Base-by-base conservation (phyloP, 805 yeast species). In the Candida vaughaniae region DNA sequence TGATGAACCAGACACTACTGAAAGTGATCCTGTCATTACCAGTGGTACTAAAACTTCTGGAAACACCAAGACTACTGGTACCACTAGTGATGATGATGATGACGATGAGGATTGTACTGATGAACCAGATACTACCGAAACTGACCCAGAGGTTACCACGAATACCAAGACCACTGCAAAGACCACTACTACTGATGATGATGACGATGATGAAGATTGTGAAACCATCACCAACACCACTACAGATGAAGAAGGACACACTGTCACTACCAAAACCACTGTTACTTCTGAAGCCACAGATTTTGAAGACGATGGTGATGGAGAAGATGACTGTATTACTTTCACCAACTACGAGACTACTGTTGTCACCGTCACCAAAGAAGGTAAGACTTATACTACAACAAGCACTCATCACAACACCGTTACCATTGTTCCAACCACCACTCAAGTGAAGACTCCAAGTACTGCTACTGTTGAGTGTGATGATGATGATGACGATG, bases 401-500 rank as follows among this genome's bases (percentile, higher is more conserved):
- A 44, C 47, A 5, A 14, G 16, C 9, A 18, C 40, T 15, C 16
- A 33, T 8, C 30, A 25, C 30, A 35, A 36, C 5, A 35, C 39
- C 16, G 38, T 29, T 8, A 36, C 39, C 6, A 31, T 33, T 16
- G 29, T 31, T 3, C 36, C 29, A 3, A 32, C 42, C 16, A 29
- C 25, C 5, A 16, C 25, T 14, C 23, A 20, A 20, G 34, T 41
- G 23, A 29, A 18, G 20, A 35, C 30, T 39, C 46, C 34, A 23
- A 28, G 29, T 26, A 31, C 40, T 37, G 22, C 36, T 15, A 28
- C 31, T 6, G 34, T 25, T 8, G 42, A 29, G 6, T 39, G 38
- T 33, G 49, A 47, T 10, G 52, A 46, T 16, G 48, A 41, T 16
- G 48, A 48, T 14, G 46, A 43, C 25, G 49, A 34, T 25, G 47